Base-by-base conservation (phyloP, 108 stramenopile genomes). In the Cyclostephanos tholiformis region DNA sequence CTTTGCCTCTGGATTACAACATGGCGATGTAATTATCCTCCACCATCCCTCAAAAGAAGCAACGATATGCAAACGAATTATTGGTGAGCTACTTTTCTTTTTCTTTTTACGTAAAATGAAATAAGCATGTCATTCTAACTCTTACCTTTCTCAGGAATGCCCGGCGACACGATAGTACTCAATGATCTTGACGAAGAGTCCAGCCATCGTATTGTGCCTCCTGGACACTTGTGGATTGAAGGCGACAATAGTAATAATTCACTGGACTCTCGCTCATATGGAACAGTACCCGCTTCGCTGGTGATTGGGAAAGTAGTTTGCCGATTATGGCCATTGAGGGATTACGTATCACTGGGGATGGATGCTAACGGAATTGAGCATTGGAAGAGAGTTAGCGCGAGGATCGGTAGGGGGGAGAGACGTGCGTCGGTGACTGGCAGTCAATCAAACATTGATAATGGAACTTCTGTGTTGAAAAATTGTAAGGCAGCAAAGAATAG, bases 161-260 rank as follows among this genome's bases (percentile, higher is more conserved):
- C 94, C 8, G 97, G 97, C 6, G 96, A 97, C 74, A 61, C 75
- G 32, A 87, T 93, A 10, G 83, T 92, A 9, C 71, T 83, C 39
- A 87, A 87, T n/a, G 69, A 78, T 59, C 74, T 72, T 48, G 64
- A 38, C 46, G 59, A 62, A 63, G 82, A 68, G 67, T 57, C 75
- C 39, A 56, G 64, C 41, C 65, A 74, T 62, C 63, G 81, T 49
- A 76, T 87, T 1, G 85, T 97, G 25, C 95, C 95, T 6, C 90
- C 91, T 48, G 97, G 97, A 5, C 97, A 97, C 63, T 68, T 97
- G 8, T 98, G 97, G 97, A 67, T 98, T 9, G 97, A 97, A 70
- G 97, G 97, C 22, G 97, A 98, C 58, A 98, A 98, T 75, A 72
- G 89, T 11, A 49, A 62, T 51, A 91, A 96, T 71, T 93, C 91